Conservation (phyloP, 75 land plant species). For the Larix kaempferi region DNA sequence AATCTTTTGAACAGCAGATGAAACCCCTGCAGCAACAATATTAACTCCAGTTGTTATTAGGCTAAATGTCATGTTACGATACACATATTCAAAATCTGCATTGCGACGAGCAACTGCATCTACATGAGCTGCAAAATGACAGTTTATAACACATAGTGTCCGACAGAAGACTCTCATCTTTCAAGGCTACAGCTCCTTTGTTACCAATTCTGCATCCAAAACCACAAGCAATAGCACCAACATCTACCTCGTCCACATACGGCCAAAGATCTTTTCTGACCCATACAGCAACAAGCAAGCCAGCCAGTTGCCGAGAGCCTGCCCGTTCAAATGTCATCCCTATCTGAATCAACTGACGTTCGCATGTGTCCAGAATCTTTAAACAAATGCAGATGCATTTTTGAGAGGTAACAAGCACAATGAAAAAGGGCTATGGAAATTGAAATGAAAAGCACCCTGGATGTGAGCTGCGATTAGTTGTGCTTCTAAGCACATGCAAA, state of each 20-base stretch:
- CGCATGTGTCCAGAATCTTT: too few relatives aligned
- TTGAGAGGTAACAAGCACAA: too few relatives aligned
- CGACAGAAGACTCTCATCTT: slow-evolving; percentile 72
- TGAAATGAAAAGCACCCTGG: too few relatives aligned
- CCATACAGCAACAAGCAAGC: slow-evolving; percentile 87
- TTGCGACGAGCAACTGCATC: slow-evolving; percentile 84
- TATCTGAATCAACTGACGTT: too few relatives aligned
- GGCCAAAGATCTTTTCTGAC: slow-evolving; percentile 49
- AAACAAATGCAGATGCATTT: too few relatives aligned
- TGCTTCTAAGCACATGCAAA: too few relatives aligned
- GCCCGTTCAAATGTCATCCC: slow-evolving; percentile 67
- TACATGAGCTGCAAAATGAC: slow-evolving; percentile 96
- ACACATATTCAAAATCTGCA: slow-evolving; percentile 90
- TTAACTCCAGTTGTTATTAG: slow-evolving; percentile 30
- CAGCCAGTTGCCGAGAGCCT: slow-evolving; percentile 91
- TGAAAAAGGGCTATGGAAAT: too few relatives aligned
- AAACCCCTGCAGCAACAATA: slow-evolving; percentile 51
- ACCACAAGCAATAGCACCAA: slow-evolving; percentile 92
- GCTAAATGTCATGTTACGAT: slow-evolving; percentile 70
- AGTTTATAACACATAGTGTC: slow-evolving; percentile 77
- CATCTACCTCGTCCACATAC: slow-evolving; percentile 85
- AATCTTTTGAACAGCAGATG: slow-evolving; percentile 53
- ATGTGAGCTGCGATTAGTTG: too few relatives aligned
- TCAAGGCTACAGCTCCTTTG: slow-evolving; percentile 93
- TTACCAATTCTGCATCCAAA: slow-evolving; percentile 92